These are phyloP conservation scores for Ophiostoma populinum DNA, from an alignment of 2,329 filamentous ascomycete genomes.

Conservation along the genomic window DNA sequence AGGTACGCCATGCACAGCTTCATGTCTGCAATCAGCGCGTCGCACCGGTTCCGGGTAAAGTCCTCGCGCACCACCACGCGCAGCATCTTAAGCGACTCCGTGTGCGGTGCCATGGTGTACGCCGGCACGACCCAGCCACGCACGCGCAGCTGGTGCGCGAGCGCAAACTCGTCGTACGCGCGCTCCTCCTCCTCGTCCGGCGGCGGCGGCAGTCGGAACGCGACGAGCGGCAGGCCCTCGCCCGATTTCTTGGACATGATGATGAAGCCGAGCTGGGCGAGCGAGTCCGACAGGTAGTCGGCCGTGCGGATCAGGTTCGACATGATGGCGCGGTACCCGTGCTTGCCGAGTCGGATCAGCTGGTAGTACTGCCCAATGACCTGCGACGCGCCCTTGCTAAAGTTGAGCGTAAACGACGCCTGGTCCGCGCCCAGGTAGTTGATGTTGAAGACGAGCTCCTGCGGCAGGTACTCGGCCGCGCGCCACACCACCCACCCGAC, in stretches of 20 bases:
- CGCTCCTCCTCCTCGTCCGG: slow-evolving; percentile 22
- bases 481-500: slow-evolving; percentile 93
- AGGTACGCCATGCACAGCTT: slow-evolving; percentile 58
- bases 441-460: slow-evolving; percentile 96
- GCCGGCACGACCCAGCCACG: slow-evolving; percentile 88
- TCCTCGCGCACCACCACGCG: slow-evolving; percentile 86
- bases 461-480: slow-evolving; percentile 61
- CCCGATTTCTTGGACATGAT: slow-evolving; percentile 74
- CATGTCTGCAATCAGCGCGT: slow-evolving; percentile 61
- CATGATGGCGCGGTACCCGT: slow-evolving; percentile 87
- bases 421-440: slow-evolving; percentile 96
- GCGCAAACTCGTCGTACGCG: slow-evolving; percentile 55
- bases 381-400: slow-evolving; percentile 86
- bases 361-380: slow-evolving; percentile 97
- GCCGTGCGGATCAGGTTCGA: slow-evolving; percentile 77
- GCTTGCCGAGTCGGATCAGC: slow-evolving; percentile 83
- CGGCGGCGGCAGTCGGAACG: slow-evolving; percentile 52
- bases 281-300: slow-evolving; percentile 63
- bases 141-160: slow-evolving; percentile 72
- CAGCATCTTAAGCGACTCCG: slow-evolving; percentile 72
- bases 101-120: slow-evolving; percentile 92
- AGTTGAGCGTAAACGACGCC: slow-evolving; percentile 91
- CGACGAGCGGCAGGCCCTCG: slow-evolving; percentile 71
- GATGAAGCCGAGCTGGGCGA: slow-evolving; percentile 62
- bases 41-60: slow-evolving; percentile 68